Conservation (phyloP, 2,329 filamentous ascomycete genomes). For the Leptographium procerum region DNA sequence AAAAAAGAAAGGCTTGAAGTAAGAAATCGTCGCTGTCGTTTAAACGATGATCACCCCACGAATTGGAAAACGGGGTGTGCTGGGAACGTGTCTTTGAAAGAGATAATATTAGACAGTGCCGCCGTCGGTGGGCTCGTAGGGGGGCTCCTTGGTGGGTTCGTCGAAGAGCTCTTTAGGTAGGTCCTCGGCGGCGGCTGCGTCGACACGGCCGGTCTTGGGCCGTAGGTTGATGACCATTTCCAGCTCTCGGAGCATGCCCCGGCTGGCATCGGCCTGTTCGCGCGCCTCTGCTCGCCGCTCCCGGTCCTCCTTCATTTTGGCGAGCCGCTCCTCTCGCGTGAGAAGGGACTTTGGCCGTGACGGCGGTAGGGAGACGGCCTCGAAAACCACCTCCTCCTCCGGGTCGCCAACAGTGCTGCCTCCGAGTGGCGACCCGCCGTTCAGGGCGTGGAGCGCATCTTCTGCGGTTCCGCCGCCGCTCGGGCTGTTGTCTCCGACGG, state of each 20-base stretch:
- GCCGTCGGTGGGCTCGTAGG: background rate
- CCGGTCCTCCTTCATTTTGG: slow-evolving; percentile 79
- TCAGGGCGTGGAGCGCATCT: slow-evolving; percentile 66
- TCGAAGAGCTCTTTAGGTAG: too few species aligned
- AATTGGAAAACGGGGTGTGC: background rate
- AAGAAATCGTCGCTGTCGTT: slow-evolving; percentile 6
- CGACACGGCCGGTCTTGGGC: slow-evolving; percentile 5
- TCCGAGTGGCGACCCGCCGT: slow-evolving; percentile 41
- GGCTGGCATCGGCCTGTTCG: slow-evolving; percentile 69
- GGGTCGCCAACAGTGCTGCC: slow-evolving; percentile 33
- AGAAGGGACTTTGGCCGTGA: slow-evolving; percentile 54
- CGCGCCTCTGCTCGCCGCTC: slow-evolving; percentile 58
- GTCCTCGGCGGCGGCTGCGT: background rate
- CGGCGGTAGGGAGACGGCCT: slow-evolving; percentile 70
- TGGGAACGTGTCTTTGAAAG: background rate
- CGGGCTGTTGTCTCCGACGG: slow-evolving; percentile 37
- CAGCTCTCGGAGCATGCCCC: slow-evolving; percentile 83
- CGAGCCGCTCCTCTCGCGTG: slow-evolving; percentile 76
- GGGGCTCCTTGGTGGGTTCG: background rate
- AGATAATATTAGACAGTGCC: background rate
- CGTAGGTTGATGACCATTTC: slow-evolving; percentile 68
- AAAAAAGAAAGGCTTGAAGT: background rate
- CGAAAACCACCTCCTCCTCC: slow-evolving; percentile 73
- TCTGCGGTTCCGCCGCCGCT: slow-evolving; percentile 21
- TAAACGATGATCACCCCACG: background rate